Evolutionary conservation across 768 basidiomycete species (phyloP), one percentile per base, ranked within the genome.

Genomic region (Kwoniella shandongensis): DNA sequence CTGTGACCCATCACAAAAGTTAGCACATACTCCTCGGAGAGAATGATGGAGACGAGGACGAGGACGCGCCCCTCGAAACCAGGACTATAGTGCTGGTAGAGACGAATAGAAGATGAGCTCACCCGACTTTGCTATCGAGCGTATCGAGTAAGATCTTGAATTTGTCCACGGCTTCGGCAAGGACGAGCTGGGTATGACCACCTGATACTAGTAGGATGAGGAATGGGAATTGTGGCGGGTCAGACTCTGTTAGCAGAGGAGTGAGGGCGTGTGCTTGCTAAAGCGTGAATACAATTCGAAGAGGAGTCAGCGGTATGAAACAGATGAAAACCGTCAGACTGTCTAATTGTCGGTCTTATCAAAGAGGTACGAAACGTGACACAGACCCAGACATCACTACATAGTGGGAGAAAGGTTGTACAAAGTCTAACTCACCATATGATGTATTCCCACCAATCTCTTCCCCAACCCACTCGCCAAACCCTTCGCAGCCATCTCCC

Each of bases 221-320:
- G 79, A 93, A 97, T 0, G 94, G 94, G 73, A 88, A 97, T 22
- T 49, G 66, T 51, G 74, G 91, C 77, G 69, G 79, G 51, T 66
- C 56, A 0, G 66, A 40, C 20, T 77, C 74, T 0, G 91, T 89
- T 13, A 94, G 81, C 23, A 89, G 76, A 0, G 87, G 81, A 0
- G 89, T 93, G 0, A 93, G 79, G 0, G 93, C 89, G 69, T 96
- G 94, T 0, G 88, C 93, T 89, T 93, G 91, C 91, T 92, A 11
- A n/a, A 29, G 40, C 10, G 17, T 12, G 22, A 45, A n/a, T n/a
- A n/a, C n/a, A 13, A 45, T 39, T 26, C 29, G 22, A n/a, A 26
- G 29, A 2, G 12, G 3, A 27, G 20, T 12, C 27, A 47, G 8
- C 39, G 41, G 26, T 36, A 15, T 25, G 29, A 1, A 17, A 20